Evolutionary conservation across 2,329 filamentous ascomycete species (phyloP).

Genomic region (Diatrype stigma): DNA sequence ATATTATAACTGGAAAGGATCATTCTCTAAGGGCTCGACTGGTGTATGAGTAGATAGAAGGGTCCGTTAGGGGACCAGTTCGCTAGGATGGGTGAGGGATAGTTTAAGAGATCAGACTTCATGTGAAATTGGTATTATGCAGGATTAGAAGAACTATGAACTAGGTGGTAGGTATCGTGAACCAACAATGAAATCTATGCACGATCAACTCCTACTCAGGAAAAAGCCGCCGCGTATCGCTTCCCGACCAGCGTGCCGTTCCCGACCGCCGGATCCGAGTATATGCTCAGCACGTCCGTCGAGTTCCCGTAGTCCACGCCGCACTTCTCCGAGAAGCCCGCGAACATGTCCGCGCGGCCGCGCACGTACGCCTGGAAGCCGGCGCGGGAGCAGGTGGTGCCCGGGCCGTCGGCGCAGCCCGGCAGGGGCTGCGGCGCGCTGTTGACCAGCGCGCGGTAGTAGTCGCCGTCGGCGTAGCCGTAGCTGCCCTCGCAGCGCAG

Average conservation of each 20-base stretch:
- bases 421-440: constrained; percentile 38
- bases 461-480: constrained; percentile 49
- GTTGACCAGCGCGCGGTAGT: constrained; percentile 42
- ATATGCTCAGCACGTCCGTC: constrained; percentile 25
- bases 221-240: constrained; percentile 20
- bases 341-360: constrained; percentile 33
- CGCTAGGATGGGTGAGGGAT: too few species aligned
- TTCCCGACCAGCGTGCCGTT: constrained; percentile 27
- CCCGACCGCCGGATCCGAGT: constrained; percentile 18
- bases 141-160: too few species aligned
- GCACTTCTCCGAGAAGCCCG: constrained; percentile 37
- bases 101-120: too few species aligned
- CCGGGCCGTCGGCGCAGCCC: constrained; percentile 39
- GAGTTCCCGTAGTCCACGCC: constrained; percentile 25
- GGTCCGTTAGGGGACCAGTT: too few species aligned
- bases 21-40: too few species aligned
- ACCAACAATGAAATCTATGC: too few species aligned
- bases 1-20: too few species aligned
- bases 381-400: constrained; percentile 37
- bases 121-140: too few species aligned
- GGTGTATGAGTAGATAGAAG: too few species aligned
- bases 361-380: constrained; percentile 37
- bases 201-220: too few species aligned
- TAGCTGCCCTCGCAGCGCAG: constrained; percentile 56
- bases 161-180: too few species aligned